Base-by-base conservation (phyloP, 179 eudicot genomes). In the Corrigiola litoralis region DNA sequence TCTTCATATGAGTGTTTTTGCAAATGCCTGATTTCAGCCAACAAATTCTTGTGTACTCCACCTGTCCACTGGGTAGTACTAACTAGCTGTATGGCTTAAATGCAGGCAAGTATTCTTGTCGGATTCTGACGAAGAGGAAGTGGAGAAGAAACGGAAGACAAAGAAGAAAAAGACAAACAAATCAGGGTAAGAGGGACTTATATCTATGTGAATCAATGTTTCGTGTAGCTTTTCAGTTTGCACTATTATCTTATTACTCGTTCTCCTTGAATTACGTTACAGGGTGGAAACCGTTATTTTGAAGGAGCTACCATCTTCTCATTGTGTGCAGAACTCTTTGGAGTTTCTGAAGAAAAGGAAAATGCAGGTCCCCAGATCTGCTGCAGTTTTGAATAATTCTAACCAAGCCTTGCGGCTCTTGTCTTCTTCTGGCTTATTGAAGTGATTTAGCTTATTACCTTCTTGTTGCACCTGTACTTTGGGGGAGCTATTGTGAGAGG, bases 41-140 rank as follows among this genome's bases (percentile, higher is more conserved):
- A 0, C 42, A 38, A 38, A 38, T 47, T 14, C 51, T 47, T 20
- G 51, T 20, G n/a, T n/a, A n/a, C n/a, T n/a, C n/a, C n/a, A n/a
- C n/a, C n/a, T n/a, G n/a, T n/a, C n/a, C n/a, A n/a, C 44, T 24
- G 23, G 34, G 28, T 18, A 29, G 34, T 34, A 10, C 5, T 59
- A 16, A 42, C 23, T 31, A 42, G 42, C 34, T 16, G 29, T 51
- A 9, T 24, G 29, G 29, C 0, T 36, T 24, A 16, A 67, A 6
- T 85, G 73, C 85, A 92, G 98, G 79, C 86, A 87, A 76, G 86
- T 87, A 49, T 92, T 92, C 66, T 66, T 73, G 24, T 92, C 98
- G 29, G 98, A 89, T 71, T 82, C 96, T 4, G 98, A 92, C 73
- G 95, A 85, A 51, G 96, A 92, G 37, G 66, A 72, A 37, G 52